Evolutionary conservation across 371 early-diverging fungal genomes (phyloP).

Genomic region (Mortierella sp.): DNA sequence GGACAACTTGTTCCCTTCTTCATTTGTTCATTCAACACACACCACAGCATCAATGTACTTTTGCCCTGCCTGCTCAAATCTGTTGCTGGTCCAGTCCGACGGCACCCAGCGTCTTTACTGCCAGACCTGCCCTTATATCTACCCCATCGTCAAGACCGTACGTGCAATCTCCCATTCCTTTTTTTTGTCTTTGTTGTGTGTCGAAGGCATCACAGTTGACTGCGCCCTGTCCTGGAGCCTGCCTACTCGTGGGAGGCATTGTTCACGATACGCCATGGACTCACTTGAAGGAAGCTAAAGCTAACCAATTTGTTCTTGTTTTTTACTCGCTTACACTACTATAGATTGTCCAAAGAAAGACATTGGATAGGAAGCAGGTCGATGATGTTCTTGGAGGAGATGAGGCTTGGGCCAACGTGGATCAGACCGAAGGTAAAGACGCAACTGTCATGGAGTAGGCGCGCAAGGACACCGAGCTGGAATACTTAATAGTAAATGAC

Average conservation of each 20-base stretch:
- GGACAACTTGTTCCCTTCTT: neutral
- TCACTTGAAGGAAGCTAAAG: too few species aligned
- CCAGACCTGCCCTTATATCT: constrained; percentile 93
- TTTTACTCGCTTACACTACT: neutral
- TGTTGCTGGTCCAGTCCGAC: constrained; percentile 81
- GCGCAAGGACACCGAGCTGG: neutral
- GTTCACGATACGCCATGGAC: neutral
- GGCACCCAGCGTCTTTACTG: constrained; percentile 79
- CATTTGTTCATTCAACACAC: neutral
- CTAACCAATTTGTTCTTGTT: neutral
- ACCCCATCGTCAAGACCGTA: constrained; percentile 71
- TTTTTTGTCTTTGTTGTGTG: neutral
- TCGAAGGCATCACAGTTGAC: neutral
- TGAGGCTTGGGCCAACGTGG: constrained; percentile 94
- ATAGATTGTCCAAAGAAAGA: constrained; percentile 68
- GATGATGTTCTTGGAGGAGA: constrained; percentile 97
- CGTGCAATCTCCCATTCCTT: neutral
- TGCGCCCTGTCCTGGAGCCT: neutral
- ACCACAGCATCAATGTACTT: constrained; percentile 76
- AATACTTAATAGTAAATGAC: too few species aligned
- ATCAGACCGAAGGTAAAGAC: constrained; percentile 82
- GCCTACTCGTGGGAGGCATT: neutral
- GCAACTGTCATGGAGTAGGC: too few species aligned
- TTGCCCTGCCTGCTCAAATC: constrained; percentile 90
- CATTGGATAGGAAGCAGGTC: constrained; percentile 86